A percentile compares a stretch with the other conserved stretches of the same genome.
phyloP scores from a whole-genome alignment of 768 basidiomycete species.

The Zangia roseola region DNA sequence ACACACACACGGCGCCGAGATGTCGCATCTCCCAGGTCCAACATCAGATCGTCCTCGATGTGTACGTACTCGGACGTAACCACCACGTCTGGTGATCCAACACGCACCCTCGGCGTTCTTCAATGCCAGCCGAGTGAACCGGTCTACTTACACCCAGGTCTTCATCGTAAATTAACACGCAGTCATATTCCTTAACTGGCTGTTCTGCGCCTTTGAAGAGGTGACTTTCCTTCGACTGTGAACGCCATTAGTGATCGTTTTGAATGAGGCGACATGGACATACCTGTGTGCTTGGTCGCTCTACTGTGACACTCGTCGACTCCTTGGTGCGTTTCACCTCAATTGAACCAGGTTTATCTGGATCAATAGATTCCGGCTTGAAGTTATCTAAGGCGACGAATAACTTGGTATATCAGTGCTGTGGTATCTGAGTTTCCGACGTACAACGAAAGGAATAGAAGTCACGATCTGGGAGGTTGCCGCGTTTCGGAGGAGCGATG shows the following conservation, averaged over 20 bases:
- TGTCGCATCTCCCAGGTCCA: too few relatives aligned
- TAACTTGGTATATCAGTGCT: background rate
- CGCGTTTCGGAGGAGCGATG: constrained; percentile 40
- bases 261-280: background rate
- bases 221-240: constrained; percentile 51
- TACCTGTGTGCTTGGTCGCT: constrained; percentile 68
- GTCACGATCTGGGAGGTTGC: constrained; percentile 57
- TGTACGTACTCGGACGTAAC: too few relatives aligned
- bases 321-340: constrained; percentile 58
- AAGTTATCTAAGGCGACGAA: constrained; percentile 57
- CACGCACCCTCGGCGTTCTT: constrained; percentile 21
- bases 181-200: constrained; percentile 66
- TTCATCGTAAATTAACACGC: constrained; percentile 79
- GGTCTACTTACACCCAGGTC: constrained; percentile 54
- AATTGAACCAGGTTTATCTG: constrained; percentile 61
- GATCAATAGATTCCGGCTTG: constrained; percentile 70
- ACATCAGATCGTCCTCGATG: too few relatives aligned
- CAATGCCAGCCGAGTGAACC: constrained; percentile 19
- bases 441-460: constrained; percentile 79
- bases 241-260: background rate
- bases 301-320: constrained; percentile 52
- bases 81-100: too few relatives aligned
- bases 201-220: constrained; percentile 58
- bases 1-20: too few relatives aligned
- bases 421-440: constrained; percentile 25